phyloP scores from a whole-genome alignment of 2,329 filamentous ascomycete genomes.

The Coniochaeta sp. region DNA sequence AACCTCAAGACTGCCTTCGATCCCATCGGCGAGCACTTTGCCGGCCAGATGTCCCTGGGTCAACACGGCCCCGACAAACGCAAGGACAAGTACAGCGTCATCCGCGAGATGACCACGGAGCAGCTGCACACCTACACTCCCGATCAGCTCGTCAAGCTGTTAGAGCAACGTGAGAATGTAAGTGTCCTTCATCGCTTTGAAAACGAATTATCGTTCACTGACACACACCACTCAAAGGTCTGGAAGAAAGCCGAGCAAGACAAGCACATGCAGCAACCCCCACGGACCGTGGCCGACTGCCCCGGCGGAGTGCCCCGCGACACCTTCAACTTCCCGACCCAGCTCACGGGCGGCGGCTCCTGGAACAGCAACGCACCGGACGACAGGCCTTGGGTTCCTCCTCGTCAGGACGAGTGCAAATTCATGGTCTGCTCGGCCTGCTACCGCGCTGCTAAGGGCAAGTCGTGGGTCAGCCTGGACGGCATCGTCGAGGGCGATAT shows the following conservation, averaged over 20 bases:
- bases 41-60: constrained; percentile 25
- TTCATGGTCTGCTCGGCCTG: constrained; percentile 44
- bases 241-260: neutral
- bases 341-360: too few relatives aligned
- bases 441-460: constrained; percentile 33
- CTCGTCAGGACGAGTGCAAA: constrained; percentile 36
- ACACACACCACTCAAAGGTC: neutral
- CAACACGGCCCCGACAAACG: constrained; percentile 32
- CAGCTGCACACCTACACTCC: constrained; percentile 37
- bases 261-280: neutral
- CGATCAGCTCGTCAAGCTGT: constrained; percentile 37
- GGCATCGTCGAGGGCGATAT: constrained; percentile 43
- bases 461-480: constrained; percentile 42
- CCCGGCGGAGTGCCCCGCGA: too few relatives aligned
- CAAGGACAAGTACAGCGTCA: constrained; percentile 34
- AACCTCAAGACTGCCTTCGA: constrained; percentile 24
- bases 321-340: too few relatives aligned
- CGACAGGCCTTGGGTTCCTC: constrained; percentile 15
- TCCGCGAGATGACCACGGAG: constrained; percentile 34
- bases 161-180: constrained; percentile 45
- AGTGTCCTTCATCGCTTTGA: constrained; percentile 10
- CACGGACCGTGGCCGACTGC: neutral
- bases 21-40: constrained; percentile 24
- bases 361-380: neutral
- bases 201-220: too few relatives aligned